phyloP scores from a whole-genome alignment of 257 asterid genomes.

The Schizonepeta tenuifolia region DNA sequence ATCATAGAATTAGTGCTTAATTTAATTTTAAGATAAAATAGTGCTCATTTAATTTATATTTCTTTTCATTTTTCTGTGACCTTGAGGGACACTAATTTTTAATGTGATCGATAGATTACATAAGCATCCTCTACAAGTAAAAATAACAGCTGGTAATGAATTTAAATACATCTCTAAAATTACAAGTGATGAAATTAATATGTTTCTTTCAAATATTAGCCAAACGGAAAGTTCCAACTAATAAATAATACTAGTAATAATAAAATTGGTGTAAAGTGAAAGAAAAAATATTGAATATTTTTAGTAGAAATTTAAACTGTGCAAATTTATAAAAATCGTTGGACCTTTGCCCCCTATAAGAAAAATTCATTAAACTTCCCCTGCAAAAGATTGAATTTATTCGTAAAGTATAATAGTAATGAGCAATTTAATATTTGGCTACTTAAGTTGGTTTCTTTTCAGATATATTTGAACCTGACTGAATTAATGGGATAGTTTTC shows the following conservation, averaged over 20 bases:
- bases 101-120: background rate
- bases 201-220: background rate
- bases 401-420: background rate
- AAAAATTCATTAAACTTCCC: background rate
- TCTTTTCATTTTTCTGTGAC: background rate
- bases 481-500: slow-evolving; percentile 30
- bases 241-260: background rate
- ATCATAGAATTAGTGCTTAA: background rate
- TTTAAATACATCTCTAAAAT: background rate
- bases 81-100: background rate
- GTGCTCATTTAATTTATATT: background rate
- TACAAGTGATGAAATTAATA: background rate
- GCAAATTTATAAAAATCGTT: background rate
- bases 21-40: background rate
- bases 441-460: slow-evolving; percentile 1
- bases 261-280: background rate
- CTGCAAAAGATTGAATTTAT: slow-evolving; percentile 4
- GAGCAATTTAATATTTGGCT: background rate
- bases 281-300: background rate
- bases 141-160: background rate
- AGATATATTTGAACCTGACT: slow-evolving; percentile 10
- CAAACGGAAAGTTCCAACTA: background rate
- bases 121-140: too few relatives aligned
- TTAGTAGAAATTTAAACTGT: background rate
- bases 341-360: background rate